These are phyloP conservation scores for Sarocladium brachiariae DNA, from an alignment of 2,329 filamentous ascomycete species.

Conservation along the genomic window DNA sequence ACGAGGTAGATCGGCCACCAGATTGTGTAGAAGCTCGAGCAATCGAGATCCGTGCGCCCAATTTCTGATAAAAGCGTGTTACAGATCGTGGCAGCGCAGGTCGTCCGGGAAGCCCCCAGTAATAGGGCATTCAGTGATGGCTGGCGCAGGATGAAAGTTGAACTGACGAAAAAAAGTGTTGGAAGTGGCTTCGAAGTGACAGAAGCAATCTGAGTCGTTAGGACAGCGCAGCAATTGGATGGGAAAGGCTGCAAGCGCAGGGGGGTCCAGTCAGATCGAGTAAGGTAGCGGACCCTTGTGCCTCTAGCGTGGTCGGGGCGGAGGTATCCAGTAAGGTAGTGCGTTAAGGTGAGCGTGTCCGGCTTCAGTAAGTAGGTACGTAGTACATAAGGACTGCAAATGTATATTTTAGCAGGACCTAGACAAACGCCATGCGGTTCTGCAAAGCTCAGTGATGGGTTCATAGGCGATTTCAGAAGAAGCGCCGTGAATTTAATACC, in stretches of 20 bases:
- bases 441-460: too few species aligned
- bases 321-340: not conserved
- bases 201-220: not conserved
- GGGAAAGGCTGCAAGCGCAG: not conserved
- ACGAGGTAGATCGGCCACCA: not conserved
- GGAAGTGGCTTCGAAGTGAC: slow-evolving; percentile 5
- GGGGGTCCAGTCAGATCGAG: not conserved
- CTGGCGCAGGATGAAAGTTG: not conserved
- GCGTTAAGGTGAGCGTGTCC: too few species aligned
- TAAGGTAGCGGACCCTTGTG: not conserved
- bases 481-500: too few species aligned
- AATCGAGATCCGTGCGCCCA: not conserved
- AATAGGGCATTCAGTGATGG: slow-evolving; percentile 6
- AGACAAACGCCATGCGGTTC: too few species aligned
- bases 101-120: not conserved
- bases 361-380: too few species aligned
- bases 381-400: not conserved
- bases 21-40: not conserved
- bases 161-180: not conserved
- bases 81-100: not conserved
- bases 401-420: too few species aligned
- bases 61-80: too few species aligned
- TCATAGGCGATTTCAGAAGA: too few species aligned
- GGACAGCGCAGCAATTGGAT: not conserved
- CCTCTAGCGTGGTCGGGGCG: not conserved